Evolutionary conservation across 805 yeast genomes (phyloP), one percentile per base, ranked within the genome.

Genomic region (Yamadazyma tumulicola): DNA sequence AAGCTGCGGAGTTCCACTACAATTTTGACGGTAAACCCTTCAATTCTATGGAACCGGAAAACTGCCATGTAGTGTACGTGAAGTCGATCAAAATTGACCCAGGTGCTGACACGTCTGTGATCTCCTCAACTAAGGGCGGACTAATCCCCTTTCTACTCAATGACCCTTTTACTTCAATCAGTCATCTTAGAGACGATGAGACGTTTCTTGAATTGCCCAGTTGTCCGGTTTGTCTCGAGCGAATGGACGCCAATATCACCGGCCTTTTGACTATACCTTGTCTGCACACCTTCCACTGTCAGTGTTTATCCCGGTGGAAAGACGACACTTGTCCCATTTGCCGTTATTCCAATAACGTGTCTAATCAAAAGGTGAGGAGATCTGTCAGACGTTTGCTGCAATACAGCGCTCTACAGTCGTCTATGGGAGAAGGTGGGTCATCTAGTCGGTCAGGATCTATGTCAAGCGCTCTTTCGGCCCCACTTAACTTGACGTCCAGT

Each of bases 281-380:
- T 43, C 96, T 86, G 53, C 97, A 88, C 54, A 85, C 96, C 0
- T 88, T 86, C 57, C 96, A 88, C 55, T 88, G 95, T 46, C 83
- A 76, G 46, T 89, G 96, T 53, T 65, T 88, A 32, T 78, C 86
- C 29, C 84, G 81, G 56, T 88, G 96, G 96, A 76, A 75, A 37
- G 95, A 87, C 52, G 93, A 86, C 40, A 76, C 85, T 18, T 88
- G 97, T 53, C 96, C 96, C 0, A 89, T 88, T 2, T 88, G 96
- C 52, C 65, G 97, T 26, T 85, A 85, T 49, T 78, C 95, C 1
- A 81, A 63, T 37, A 58, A 53, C 34, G 42, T 58, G 5, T 54
- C 65, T n/a, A 64, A 61, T 42, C 59, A 53, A 27, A 56, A 54
- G 33, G 55, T 61, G 13, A 42, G 68, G 18, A 47, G 61, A 32